Evolutionary conservation across 2,329 filamentous ascomycete species (phyloP).

Genomic region (Hypoxylon sp.): DNA sequence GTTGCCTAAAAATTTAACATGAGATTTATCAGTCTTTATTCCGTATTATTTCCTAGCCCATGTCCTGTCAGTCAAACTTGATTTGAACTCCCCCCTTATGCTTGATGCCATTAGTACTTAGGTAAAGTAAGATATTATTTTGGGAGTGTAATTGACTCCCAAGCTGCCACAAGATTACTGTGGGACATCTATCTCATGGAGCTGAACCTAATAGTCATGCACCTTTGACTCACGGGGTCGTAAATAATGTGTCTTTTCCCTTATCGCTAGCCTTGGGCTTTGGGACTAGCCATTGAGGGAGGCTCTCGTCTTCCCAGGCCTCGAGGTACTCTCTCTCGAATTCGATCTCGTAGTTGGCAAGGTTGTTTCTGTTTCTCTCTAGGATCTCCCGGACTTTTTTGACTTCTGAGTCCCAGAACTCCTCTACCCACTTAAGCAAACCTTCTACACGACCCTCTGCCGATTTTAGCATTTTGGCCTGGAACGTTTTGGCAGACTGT

Average conservation of each 20-base stretch:
- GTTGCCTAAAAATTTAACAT: neutral
- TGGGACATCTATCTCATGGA: neutral
- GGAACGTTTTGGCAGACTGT: conserved; percentile 37
- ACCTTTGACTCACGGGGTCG: neutral
- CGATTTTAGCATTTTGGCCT: conserved; percentile 46
- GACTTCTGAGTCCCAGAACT: conserved; percentile 50
- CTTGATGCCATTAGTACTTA: neutral
- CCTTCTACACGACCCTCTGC: conserved; percentile 49
- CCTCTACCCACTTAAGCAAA: conserved; percentile 47
- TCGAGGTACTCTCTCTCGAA: conserved; percentile 49
- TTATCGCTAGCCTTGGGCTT: conserved; percentile 9
- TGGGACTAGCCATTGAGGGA: conserved; percentile 46
- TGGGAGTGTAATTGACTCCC: neutral
- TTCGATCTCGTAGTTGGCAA: conserved; percentile 42
- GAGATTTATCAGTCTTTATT: neutral
- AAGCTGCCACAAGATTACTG: neutral
- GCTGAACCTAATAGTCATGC: neutral
- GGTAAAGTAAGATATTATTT: neutral
- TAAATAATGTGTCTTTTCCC: conserved; percentile 18
- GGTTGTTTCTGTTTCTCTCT: conserved; percentile 46
- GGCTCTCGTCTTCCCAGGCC: conserved; percentile 50
- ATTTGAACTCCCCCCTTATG: neutral
- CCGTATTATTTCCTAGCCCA: neutral
- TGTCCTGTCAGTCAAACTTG: neutral
- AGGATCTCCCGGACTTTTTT: conserved; percentile 45